These are phyloP conservation scores for Leptodontidium sp. DNA, from an alignment of 2,329 filamentous ascomycete species.

Conservation along the genomic window DNA sequence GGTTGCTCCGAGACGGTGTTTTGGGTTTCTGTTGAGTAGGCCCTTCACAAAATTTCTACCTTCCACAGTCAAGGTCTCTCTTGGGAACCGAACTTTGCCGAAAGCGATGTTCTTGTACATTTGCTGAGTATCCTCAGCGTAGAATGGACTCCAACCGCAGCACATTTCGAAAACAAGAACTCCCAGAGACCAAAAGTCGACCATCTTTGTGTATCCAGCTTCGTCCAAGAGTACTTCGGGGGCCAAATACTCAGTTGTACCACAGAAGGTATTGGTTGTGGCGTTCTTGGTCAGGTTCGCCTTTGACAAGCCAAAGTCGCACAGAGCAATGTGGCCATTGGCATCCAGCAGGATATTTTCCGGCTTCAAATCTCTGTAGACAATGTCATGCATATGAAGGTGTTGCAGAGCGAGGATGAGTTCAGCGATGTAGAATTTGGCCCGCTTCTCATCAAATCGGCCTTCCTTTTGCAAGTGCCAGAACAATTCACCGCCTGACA, in stretches of 20 bases:
- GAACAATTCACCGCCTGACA: slow-evolving; percentile 98
- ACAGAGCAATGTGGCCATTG: slow-evolving; percentile 96
- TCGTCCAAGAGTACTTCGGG: slow-evolving; percentile 96
- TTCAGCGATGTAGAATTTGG: slow-evolving; percentile 99
- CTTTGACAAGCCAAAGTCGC: slow-evolving; percentile 97
- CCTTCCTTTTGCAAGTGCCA: slow-evolving; percentile 99
- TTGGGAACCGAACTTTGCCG: slow-evolving; percentile 95
- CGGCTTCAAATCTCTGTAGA: slow-evolving; percentile 96
- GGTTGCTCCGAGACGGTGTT: slow-evolving; percentile 89
- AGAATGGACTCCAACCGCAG: slow-evolving; percentile 99
- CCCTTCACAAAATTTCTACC: slow-evolving; percentile 99
- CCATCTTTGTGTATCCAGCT: slow-evolving; percentile 99
- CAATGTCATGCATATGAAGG: slow-evolving; percentile 95
- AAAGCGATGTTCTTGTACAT: slow-evolving; percentile 99
- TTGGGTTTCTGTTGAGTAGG: slow-evolving; percentile 94
- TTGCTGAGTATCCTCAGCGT: slow-evolving; percentile 98
- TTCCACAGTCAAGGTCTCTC: slow-evolving; percentile 92
- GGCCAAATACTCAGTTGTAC: slow-evolving; percentile 96
- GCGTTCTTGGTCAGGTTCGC: slow-evolving; percentile 97
- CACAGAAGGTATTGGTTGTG: slow-evolving; percentile 98
- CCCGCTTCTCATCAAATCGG: slow-evolving; percentile 90
- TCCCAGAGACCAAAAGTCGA: slow-evolving; percentile 98
- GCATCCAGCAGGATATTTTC: slow-evolving; percentile 98
- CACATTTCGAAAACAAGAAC: slow-evolving; percentile 99
- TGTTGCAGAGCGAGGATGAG: slow-evolving; percentile 95